phyloP scores from a whole-genome alignment of 2,329 filamentous ascomycete species.

The Colletotrichum filicis region DNA sequence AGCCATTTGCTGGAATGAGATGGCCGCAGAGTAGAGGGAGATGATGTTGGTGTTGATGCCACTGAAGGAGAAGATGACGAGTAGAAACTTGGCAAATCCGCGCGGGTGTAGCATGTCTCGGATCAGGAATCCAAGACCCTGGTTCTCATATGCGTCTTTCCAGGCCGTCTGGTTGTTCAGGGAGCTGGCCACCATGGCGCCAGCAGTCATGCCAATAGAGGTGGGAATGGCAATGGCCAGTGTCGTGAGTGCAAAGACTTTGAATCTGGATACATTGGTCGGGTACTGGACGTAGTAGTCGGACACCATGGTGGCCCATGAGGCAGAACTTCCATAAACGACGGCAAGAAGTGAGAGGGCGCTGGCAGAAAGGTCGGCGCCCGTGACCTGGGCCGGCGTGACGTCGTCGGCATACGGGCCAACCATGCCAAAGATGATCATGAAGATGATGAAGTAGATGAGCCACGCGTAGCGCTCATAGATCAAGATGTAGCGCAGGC shows the following conservation, averaged over 20 bases:
- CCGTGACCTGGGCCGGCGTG: slow-evolving; percentile 44
- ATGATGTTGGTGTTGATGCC: slow-evolving; percentile 6
- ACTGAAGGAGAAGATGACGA: slow-evolving; percentile 4
- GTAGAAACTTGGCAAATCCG: not conserved
- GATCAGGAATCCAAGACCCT: not conserved
- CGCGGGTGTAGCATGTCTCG: not conserved
- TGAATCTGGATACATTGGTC: not conserved
- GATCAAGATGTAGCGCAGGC: slow-evolving; percentile 58
- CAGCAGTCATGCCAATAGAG: not conserved
- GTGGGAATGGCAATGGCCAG: not conserved
- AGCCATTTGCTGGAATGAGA: not conserved
- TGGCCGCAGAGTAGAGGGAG: slow-evolving; percentile 9
- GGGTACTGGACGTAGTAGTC: not conserved
- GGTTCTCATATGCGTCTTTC: not conserved
- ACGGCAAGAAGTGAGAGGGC: slow-evolving; percentile 56
- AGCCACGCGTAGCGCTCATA: slow-evolving; percentile 64
- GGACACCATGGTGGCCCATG: slow-evolving; percentile 54
- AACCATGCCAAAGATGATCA: slow-evolving; percentile 60
- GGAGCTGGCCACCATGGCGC: not conserved
- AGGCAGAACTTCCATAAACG: slow-evolving; percentile 60
- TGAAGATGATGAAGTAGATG: slow-evolving; percentile 57
- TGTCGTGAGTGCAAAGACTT: not conserved
- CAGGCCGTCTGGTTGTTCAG: not conserved
- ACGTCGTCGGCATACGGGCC: slow-evolving; percentile 52
- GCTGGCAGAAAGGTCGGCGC: slow-evolving; percentile 49